A percentile compares a stretch with the other conserved stretches of the same genome.
phyloP scores from a whole-genome alignment of 495 filamentous ascomycete genomes.

The Chlorociboria aeruginascens region DNA sequence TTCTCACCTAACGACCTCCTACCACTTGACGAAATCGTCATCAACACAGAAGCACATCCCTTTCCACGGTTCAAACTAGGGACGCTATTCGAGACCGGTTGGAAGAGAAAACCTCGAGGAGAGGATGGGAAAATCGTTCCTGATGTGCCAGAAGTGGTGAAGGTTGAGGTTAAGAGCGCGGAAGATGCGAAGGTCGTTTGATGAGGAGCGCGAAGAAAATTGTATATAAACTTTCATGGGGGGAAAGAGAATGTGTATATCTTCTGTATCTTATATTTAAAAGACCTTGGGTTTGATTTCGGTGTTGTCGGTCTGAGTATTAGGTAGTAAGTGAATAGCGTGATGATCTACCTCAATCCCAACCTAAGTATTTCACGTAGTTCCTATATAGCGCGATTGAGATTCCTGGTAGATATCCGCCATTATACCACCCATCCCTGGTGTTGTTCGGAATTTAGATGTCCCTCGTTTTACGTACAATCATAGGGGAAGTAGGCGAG shows the following conservation, averaged over 20 bases:
- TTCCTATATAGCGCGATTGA: no score
- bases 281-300: neutral
- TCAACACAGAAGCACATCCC: slow-evolving; percentile 94
- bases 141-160: slow-evolving; percentile 4
- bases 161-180: slow-evolving; percentile 5
- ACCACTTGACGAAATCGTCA: slow-evolving; percentile 72
- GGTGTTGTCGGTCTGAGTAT: no score
- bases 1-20: slow-evolving; percentile 80
- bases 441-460: no score
- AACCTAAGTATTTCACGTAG: no score
- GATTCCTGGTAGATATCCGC: no score
- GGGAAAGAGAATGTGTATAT: neutral
- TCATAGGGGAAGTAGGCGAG: no score
- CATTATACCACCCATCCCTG: no score
- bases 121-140: slow-evolving; percentile 17
- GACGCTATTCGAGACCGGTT: slow-evolving; percentile 68
- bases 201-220: neutral
- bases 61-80: slow-evolving; percentile 67
- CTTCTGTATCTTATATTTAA: neutral
- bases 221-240: neutral
- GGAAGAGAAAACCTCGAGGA: slow-evolving; percentile 51
- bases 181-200: slow-evolving; percentile 4
- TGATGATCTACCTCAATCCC: no score
- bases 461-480: no score
- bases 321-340: no score